Conservation (phyloP, 495 filamentous ascomycete genomes). For the Podospora appendiculata region DNA sequence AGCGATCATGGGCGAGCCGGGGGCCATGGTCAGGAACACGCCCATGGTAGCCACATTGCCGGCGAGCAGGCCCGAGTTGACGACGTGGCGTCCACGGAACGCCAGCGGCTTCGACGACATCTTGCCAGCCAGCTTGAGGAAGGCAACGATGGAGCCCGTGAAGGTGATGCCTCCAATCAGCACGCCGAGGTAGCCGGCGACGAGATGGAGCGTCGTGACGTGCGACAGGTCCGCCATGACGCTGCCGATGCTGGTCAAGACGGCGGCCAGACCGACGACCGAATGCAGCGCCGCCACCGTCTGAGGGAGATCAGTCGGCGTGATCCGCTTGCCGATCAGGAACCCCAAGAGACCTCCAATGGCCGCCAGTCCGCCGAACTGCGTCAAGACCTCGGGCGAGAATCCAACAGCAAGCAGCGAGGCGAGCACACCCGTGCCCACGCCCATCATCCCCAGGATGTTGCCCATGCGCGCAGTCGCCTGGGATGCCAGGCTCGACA, state of each 20-base stretch:
- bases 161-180: constrained; percentile 78
- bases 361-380: constrained; percentile 64
- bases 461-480: constrained; percentile 72
- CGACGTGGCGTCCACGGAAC: constrained; percentile 58
- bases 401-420: constrained; percentile 74
- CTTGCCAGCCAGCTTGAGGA: constrained; percentile 67
- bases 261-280: constrained; percentile 73
- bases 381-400: constrained; percentile 58
- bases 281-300: constrained; percentile 77
- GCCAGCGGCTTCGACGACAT: constrained; percentile 68
- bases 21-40: constrained; percentile 67
- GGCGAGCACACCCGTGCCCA: constrained; percentile 67
- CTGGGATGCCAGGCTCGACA: constrained; percentile 68
- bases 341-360: constrained; percentile 54
- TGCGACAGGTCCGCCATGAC: constrained; percentile 61
- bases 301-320: constrained; percentile 72
- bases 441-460: constrained; percentile 71
- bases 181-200: constrained; percentile 72
- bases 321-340: constrained; percentile 73
- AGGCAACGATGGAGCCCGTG: constrained; percentile 75
- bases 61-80: constrained; percentile 63
- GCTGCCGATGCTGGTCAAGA: constrained; percentile 74
- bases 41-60: constrained; percentile 72
- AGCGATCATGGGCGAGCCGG: constrained; percentile 63
- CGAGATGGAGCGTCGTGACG: constrained; percentile 64